Conservation (phyloP, 2,329 filamentous ascomycete genomes). For the Alternaria sp. region DNA sequence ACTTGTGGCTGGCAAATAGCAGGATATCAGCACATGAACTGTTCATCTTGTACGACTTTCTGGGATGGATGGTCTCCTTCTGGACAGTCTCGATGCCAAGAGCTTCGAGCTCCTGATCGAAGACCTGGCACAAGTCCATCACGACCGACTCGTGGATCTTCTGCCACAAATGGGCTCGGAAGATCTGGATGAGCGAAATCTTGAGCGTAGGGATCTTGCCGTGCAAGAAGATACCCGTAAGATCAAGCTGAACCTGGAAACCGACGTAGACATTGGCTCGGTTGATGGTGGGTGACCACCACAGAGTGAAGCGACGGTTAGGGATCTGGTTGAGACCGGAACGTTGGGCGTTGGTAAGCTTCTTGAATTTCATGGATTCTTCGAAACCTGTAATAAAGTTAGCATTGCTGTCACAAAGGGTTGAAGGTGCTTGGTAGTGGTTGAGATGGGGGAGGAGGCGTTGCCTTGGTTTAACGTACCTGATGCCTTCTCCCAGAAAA, state of each 20-base stretch:
- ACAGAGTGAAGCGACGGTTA: constrained; percentile 96
- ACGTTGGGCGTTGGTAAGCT: constrained; percentile 94
- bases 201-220: constrained; percentile 98
- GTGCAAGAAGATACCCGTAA: constrained; percentile 98
- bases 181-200: constrained; percentile 98
- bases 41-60: constrained; percentile 99
- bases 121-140: constrained; percentile 98
- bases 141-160: constrained; percentile 99
- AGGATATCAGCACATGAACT: constrained; percentile 97
- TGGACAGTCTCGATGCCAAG: constrained; percentile 97
- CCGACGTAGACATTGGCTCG: constrained; percentile 97
- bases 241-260: constrained; percentile 98
- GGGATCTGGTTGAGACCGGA: constrained; percentile 98
- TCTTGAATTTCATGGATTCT: constrained; percentile 94
- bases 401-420: neutral
- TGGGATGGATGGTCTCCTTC: constrained; percentile 97
- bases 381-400: constrained; percentile 41
- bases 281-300: constrained; percentile 94
- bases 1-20: constrained; percentile 96
- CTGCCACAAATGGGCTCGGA: constrained; percentile 99
- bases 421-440: neutral
- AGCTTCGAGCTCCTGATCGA: constrained; percentile 95
- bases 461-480: constrained; percentile 14
- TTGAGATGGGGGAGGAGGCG: neutral
- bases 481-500: constrained; percentile 82